Evolutionary conservation across 1,284 basidiomycete species (phyloP).

Genomic region (Cerrena zonata): DNA sequence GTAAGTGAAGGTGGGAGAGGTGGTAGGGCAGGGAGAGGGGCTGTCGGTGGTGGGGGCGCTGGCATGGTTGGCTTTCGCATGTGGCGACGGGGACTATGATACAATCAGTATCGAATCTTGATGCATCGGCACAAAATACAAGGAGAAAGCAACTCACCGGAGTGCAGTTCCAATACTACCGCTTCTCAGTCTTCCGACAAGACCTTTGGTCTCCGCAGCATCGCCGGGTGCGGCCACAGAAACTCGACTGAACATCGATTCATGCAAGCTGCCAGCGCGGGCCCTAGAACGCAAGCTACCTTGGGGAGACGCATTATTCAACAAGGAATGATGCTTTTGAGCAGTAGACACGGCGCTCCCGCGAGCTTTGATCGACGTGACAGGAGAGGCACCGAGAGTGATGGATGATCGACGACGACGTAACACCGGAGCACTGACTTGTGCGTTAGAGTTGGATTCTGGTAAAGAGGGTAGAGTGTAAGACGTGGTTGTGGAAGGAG

Average conservation of each 20-base stretch:
- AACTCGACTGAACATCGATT: conserved; percentile 11
- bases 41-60: conserved; percentile 13
- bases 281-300: conserved; percentile 11
- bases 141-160: conserved; percentile 9
- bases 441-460: conserved; percentile 12
- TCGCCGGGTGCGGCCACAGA: conserved; percentile 9
- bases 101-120: conserved; percentile 1
- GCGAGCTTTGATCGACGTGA: conserved; percentile 19
- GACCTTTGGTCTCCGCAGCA: conserved; percentile 13
- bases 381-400: conserved; percentile 21
- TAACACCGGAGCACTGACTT: conserved; percentile 18
- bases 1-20: conserved; percentile 6
- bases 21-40: conserved; percentile 14
- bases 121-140: not conserved
- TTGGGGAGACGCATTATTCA: conserved; percentile 1
- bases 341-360: conserved; percentile 15
- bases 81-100: conserved; percentile 9
- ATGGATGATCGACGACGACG: conserved; percentile 26
- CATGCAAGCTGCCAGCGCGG: conserved; percentile 24
- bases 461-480: conserved; percentile 6
- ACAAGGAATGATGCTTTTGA: conserved; percentile 17
- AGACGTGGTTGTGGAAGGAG: conserved; percentile 15
- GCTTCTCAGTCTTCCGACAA: conserved; percentile 23
- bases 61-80: conserved; percentile 13
- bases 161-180: conserved; percentile 25